These are phyloP conservation scores for Periconia sp. DNA, from an alignment of 2,329 filamentous ascomycete genomes.

Conservation along the genomic window DNA sequence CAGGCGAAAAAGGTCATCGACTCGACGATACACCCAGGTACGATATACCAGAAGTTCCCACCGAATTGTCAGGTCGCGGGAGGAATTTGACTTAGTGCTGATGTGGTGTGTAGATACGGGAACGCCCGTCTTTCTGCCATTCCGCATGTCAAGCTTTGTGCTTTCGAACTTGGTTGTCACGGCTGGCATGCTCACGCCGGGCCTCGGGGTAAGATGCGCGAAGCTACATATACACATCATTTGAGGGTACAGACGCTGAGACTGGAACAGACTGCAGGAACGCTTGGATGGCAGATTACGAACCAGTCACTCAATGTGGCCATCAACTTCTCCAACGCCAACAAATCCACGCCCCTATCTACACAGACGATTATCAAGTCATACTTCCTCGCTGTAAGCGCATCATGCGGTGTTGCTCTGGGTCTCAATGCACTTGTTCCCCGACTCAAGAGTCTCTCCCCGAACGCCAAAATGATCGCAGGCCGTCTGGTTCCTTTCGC, in stretches of 20 bases:
- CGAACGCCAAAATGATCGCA: conserved; percentile 74
- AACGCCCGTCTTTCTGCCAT: conserved; percentile 86
- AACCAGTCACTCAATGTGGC: conserved; percentile 98
- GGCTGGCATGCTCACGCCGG: conserved; percentile 93
- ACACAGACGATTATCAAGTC: conserved; percentile 81
- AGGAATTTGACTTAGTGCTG: conserved; percentile 12
- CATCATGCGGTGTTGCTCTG: conserved; percentile 90
- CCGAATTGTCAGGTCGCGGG: not conserved
- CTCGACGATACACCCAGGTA: conserved; percentile 93
- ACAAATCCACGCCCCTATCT: conserved; percentile 91
- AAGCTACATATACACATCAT: conserved; percentile 19
- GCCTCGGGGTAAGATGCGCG: conserved; percentile 61
- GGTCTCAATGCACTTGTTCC: conserved; percentile 90
- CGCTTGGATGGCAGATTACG: conserved; percentile 88
- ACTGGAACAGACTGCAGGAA: conserved; percentile 70
- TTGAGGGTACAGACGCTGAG: conserved; percentile 18
- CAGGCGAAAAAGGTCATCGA: conserved; percentile 95
- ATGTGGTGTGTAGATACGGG: conserved; percentile 72
- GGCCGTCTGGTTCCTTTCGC: conserved; percentile 93
- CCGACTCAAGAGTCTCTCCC: conserved; percentile 73
- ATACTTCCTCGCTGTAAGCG: conserved; percentile 87
- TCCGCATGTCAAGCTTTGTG: conserved; percentile 96
- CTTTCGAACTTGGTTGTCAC: conserved; percentile 93
- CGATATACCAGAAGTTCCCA: conserved; percentile 19
- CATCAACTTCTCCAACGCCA: conserved; percentile 96